phyloP scores from a whole-genome alignment of 116 monocot genomes.

The Phalaenopsis hybrid region DNA sequence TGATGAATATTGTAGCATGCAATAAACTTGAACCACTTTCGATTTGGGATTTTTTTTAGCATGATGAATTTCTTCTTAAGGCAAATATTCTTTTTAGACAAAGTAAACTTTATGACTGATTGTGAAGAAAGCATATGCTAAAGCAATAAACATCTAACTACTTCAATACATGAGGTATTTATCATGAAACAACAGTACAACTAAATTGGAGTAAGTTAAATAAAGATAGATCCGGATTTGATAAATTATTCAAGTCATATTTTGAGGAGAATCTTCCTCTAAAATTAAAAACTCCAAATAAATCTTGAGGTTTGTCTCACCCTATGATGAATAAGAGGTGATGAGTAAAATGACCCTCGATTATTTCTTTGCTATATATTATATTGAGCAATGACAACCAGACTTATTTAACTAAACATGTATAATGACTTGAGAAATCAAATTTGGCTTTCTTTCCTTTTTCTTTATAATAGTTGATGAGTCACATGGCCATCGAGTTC shows the following conservation, averaged over 20 bases:
- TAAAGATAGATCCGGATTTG: background rate
- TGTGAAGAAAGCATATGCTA: background rate
- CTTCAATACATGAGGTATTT: background rate
- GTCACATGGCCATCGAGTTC: background rate
- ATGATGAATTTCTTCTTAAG: background rate
- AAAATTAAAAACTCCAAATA: background rate
- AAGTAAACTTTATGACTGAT: background rate
- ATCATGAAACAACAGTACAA: background rate
- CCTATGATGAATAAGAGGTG: background rate
- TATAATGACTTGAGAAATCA: background rate
- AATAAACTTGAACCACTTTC: no score
- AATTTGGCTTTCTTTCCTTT: conserved; percentile 1
- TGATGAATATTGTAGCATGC: no score
- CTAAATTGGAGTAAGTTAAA: background rate
- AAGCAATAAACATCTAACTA: background rate
- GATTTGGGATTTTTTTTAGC: no score
- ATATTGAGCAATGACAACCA: background rate
- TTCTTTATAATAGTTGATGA: background rate
- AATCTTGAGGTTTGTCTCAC: background rate
- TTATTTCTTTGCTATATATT: background rate
- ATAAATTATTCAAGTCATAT: background rate
- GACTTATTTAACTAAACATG: background rate
- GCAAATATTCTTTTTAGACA: background rate
- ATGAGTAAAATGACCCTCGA: background rate
- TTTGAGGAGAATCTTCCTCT: background rate